Evolutionary conservation across 2,329 filamentous ascomycete species (phyloP), one percentile per base, ranked within the genome.

Genomic region (Curvularia spicifera): DNA sequence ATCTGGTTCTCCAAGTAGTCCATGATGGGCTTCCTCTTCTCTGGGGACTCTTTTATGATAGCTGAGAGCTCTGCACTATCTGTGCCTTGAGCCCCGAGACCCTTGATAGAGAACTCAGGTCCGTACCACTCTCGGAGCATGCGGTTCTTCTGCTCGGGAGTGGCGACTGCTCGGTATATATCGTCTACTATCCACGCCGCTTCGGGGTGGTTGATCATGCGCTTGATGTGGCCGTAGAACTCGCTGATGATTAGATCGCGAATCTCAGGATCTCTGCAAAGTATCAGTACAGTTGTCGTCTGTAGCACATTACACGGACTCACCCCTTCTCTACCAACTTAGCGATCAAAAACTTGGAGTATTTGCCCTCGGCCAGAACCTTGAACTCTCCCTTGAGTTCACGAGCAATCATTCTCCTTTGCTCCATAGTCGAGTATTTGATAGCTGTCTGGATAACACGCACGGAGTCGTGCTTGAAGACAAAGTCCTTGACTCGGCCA

Each of bases 381-480:
- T 87, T 86, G 76, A 96, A 97, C 66, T 89, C 89, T 18, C 93
- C 93, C 77, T 91, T 88, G 55, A 99, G 84, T 78, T 99, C 95
- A 57, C 82, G 83, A 8, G 93, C 92, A 71, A 99, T 97, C 80
- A 89, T 87, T 78, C 89, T 91, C 72, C 91, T 86, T 79, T 97
- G 93, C 60, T 91, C 89, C 54, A 87, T 83, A 45, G 89, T 96
- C 47, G 92, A 90, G 79, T 99, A 99, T 79, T 99, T 99, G 79
- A 99, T 87, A 37, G 94, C 95, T 12, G 93, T 97, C 80, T 99
- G 95, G 26, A 99, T 90, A 42, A 97, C 93, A 67, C 95, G 87
- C n/a, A 97, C 94, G 35, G 93, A 91, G 76, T 99, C 95, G 78
- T 99, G 95, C 85, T 99, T 99, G 80, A 99, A 91, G 20, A 97